These are phyloP conservation scores for Dictyostelium discoideum DNA, from an alignment of 78 protist species.

Conservation along the genomic window DNA sequence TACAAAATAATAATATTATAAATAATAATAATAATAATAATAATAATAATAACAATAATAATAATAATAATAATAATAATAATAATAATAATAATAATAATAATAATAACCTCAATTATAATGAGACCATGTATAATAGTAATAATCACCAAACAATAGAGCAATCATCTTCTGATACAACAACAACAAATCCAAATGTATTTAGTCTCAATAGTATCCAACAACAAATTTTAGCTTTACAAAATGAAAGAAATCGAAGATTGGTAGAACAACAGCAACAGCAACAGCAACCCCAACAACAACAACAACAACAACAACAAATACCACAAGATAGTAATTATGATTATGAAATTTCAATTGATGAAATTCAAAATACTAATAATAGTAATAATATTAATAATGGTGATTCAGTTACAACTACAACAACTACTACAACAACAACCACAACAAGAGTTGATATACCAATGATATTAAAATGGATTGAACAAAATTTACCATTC, in stretches of 20 bases:
- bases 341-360: neutral
- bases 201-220: neutral
- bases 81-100: neutral
- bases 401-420: conserved; percentile 1
- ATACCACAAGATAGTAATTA: neutral
- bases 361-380: neutral
- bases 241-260: neutral
- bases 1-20: neutral
- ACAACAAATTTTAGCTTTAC: conserved; percentile 11
- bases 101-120: neutral
- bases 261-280: neutral
- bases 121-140: neutral
- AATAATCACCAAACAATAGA: neutral
- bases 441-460: conserved; percentile 49
- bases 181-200: neutral
- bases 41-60: neutral
- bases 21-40: neutral
- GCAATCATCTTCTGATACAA: neutral
- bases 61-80: conserved; percentile 1
- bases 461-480: conserved; percentile 57
- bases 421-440: conserved; percentile 29
- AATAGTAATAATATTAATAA: neutral
- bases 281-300: neutral
- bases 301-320: neutral
- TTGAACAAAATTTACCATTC: conserved; percentile 63